These are phyloP conservation scores for Cladosporium oxysporum DNA, from an alignment of 2,329 filamentous ascomycete species.

Conservation along the genomic window DNA sequence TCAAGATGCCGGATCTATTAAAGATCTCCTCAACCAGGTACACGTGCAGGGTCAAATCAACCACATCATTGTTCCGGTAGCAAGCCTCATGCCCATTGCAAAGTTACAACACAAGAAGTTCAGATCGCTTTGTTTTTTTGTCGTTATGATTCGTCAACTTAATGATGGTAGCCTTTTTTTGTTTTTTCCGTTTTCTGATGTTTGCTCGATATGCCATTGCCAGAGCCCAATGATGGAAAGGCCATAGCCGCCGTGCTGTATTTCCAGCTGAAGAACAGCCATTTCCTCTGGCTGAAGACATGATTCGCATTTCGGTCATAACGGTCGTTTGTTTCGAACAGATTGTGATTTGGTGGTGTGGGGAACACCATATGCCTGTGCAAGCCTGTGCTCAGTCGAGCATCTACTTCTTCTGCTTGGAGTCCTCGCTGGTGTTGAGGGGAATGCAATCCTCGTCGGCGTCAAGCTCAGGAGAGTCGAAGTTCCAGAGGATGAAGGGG, in stretches of 20 bases:
- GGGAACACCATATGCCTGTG: not conserved
- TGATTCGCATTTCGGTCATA: not conserved
- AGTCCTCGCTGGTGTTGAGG: not conserved
- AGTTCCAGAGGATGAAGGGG: constrained; percentile 48
- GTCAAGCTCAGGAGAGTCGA: constrained; percentile 21
- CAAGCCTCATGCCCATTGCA: not conserved
- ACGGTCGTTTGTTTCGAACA: not conserved
- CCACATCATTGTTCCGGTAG: not conserved
- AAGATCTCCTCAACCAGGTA: not conserved
- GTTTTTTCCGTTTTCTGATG: not conserved
- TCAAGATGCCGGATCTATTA: not conserved
- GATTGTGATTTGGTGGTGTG: not conserved
- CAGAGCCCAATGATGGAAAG: not conserved
- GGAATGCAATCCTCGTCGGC: not conserved
- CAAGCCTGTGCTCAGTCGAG: not conserved
- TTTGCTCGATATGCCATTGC: not conserved
- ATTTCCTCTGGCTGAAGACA: not conserved
- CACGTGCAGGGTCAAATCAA: not conserved
- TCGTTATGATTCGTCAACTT: not conserved
- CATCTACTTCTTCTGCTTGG: not conserved
- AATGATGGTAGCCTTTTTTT: not conserved
- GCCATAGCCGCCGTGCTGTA: not conserved
- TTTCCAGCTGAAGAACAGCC: not conserved
- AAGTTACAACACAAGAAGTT: not conserved
- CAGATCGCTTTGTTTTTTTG: not conserved